Percentiles rank a stretch among this genome's conserved stretches.
Evolutionary conservation across 2,329 filamentous ascomycete species (phyloP).

Genomic region (Eutypella sp.): DNA sequence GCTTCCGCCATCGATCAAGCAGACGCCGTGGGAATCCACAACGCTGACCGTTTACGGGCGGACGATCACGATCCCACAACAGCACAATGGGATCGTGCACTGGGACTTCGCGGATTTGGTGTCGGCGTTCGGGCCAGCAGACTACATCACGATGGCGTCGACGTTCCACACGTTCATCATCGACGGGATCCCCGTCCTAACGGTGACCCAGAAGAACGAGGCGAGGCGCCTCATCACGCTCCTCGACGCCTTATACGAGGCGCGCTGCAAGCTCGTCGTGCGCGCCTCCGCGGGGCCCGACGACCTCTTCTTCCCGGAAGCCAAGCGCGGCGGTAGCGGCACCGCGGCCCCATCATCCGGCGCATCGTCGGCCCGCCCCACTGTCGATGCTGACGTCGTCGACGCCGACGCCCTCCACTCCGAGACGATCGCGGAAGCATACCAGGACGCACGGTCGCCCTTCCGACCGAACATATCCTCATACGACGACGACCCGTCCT

Average conservation of each 20-base stretch:
- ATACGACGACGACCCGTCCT: slow-evolving; percentile 53
- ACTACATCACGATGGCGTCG: slow-evolving; percentile 78
- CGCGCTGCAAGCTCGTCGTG: slow-evolving; percentile 70
- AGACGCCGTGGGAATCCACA: slow-evolving; percentile 36
- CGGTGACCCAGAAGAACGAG: slow-evolving; percentile 69
- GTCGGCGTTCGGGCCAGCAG: slow-evolving; percentile 66
- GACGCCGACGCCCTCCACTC: slow-evolving; percentile 52
- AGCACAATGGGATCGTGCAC: slow-evolving; percentile 51
- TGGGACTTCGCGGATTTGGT: slow-evolving; percentile 69
- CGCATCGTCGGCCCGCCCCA: slow-evolving; percentile 29
- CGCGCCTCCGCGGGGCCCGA: slow-evolving; percentile 65
- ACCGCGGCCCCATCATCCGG: slow-evolving; percentile 23
- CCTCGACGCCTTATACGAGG: slow-evolving; percentile 75
- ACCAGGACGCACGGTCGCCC: slow-evolving; percentile 70
- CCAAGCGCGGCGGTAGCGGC: slow-evolving; percentile 22
- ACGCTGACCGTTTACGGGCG: slow-evolving; percentile 58
- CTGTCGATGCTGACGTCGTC: slow-evolving; percentile 14
- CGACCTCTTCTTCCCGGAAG: slow-evolving; percentile 71
- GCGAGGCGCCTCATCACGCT: slow-evolving; percentile 76
- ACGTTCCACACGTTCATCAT: slow-evolving; percentile 75
- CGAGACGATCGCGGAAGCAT: slow-evolving; percentile 68
- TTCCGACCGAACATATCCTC: slow-evolving; percentile 75
- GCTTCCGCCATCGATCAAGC: slow-evolving; percentile 1
- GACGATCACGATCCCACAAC: slow-evolving; percentile 52
- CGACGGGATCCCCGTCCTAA: slow-evolving; percentile 63